Evolutionary conservation across 352 stramenopile species (phyloP), one percentile per base, ranked within the genome.

Genomic region (Pythium grandisporangium): DNA sequence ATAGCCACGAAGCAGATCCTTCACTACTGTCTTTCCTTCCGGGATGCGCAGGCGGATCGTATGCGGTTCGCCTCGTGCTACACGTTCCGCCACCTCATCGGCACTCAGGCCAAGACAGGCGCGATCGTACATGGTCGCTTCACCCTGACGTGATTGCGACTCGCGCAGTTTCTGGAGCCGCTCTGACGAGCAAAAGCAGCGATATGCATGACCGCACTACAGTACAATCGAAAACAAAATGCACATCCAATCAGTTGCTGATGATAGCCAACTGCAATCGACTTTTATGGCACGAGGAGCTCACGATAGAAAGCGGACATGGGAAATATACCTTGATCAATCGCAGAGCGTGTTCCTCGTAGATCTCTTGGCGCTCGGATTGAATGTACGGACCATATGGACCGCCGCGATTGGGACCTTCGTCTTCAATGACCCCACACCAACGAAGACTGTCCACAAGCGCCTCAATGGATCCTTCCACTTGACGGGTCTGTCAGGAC

Each of bases 381-480:
- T 99, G 96, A 45, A 97, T 85, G 70, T 99, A 99, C 10, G 95
- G 95, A 6, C 92, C 93, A 60, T 94, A 95, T 26, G 83, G 65
- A 1, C 88, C 85, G 26, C 88, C 84, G 21, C 67, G 75, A 37
- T 85, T 92, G 2, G 96, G 96, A 89, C 77, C 96, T 85, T 99
- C 96, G 58, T 99, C 96, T 62, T 96, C 97, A n/a, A 85, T 51
- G 5, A 99, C 58, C n/a, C 93, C 93, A 26, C 97, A 89, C 95
- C 95, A 99, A 34, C 79, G 68, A 43, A 99, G 63, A 14, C 74
- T 93, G 26, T 79, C 59, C n/a, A 92, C 55, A 2, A 97, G 73
- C 30, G 80, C 69, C 20, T 95, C 84, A 13, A 89, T 41, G 1
- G 86, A 94, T 5, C 82, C 83, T 11, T 85, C 61, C 29, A 96